phyloP scores from a whole-genome alignment of 2,329 filamentous ascomycete species.

The Botryosphaeria agaves region DNA sequence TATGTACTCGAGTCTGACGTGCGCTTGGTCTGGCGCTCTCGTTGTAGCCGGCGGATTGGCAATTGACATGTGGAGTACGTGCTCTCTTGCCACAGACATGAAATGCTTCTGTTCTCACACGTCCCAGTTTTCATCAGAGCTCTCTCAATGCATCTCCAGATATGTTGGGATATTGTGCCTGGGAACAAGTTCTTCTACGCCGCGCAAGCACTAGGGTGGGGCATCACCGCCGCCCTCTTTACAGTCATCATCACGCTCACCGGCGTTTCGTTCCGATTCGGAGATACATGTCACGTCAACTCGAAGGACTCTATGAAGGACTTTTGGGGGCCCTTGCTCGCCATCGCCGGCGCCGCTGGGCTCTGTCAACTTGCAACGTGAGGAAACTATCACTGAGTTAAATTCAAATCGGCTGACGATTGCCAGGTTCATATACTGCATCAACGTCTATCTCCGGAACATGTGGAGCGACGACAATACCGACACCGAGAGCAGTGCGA shows the following conservation, averaged over 20 bases:
- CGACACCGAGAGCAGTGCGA: slow-evolving; percentile 43
- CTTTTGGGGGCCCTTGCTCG: slow-evolving; percentile 80
- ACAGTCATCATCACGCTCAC: slow-evolving; percentile 64
- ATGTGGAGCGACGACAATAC: slow-evolving; percentile 52
- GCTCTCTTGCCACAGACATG: no score
- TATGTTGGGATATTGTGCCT: slow-evolving; percentile 90
- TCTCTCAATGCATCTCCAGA: slow-evolving; percentile 85
- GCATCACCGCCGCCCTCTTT: slow-evolving; percentile 60
- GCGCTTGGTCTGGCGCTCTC: slow-evolving; percentile 76
- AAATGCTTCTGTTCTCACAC: no score
- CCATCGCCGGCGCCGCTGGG: slow-evolving; percentile 58
- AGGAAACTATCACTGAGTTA: no score
- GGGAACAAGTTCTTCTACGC: slow-evolving; percentile 80
- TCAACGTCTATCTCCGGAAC: slow-evolving; percentile 83
- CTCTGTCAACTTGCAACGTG: slow-evolving; percentile 75
- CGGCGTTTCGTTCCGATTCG: slow-evolving; percentile 88
- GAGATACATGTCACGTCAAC: slow-evolving; percentile 86
- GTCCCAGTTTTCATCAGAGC: slow-evolving; percentile 59
- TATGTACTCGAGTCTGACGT: slow-evolving; percentile 67
- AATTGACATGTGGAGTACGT: slow-evolving; percentile 62
- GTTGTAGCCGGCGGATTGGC: slow-evolving; percentile 74
- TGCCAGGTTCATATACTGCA: slow-evolving; percentile 52
- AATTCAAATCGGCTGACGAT: background rate
- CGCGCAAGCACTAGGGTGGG: slow-evolving; percentile 68
- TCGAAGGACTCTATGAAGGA: slow-evolving; percentile 65